Base-by-base conservation (phyloP, 768 basidiomycete species). In the Leucocoprinus sp. region DNA sequence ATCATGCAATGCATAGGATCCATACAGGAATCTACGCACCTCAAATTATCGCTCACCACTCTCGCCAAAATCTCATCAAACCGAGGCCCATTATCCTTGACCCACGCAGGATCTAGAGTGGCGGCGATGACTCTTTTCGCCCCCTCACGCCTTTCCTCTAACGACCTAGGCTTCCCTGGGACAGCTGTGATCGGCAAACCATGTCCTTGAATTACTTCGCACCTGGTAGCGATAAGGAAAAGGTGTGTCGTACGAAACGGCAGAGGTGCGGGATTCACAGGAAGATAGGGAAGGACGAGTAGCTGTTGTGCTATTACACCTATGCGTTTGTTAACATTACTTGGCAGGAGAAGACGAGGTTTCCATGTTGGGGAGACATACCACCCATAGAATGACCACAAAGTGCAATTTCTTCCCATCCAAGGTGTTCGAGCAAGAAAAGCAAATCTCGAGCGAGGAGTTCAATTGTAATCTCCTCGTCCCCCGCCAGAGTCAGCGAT, bases 351-450 rank as follows among this genome's bases (percentile, higher is more conserved):
- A n/a, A n/a, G n/a, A n/a, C n/a, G n/a, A n/a, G n/a, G n/a, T n/a
- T n/a, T n/a, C n/a, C n/a, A 21, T 26, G 8, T 17, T 41, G 18
- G 23, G 22, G 5, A 18, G 11, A 50, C 61, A 43, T 51, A 72
- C 73, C 74, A 43, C 74, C 74, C 73, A 76, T 74, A 1, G 74
- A 76, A 55, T 66, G 73, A 3, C 72, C 73, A 43, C 72, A 70
- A 6, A 76, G 50, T 6, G 66, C 59, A 21, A 76, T 47, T 37
- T 69, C 55, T 43, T 59, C 64, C 70, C 72, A 75, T 14, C 58
- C 53, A 14, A 76, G 49, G 37, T 54, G 51, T 15, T 56, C 48
- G 8, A 75, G 50, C n/a, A 76, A 62, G 35, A 52, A 57, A 7
- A 65, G 55, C 27, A 76, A 56, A 50, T 76, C 73, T 31, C 70